Evolutionary conservation across 495 filamentous ascomycete genomes (phyloP), one percentile per base, ranked within the genome.

Genomic region (Thozetella sp.): DNA sequence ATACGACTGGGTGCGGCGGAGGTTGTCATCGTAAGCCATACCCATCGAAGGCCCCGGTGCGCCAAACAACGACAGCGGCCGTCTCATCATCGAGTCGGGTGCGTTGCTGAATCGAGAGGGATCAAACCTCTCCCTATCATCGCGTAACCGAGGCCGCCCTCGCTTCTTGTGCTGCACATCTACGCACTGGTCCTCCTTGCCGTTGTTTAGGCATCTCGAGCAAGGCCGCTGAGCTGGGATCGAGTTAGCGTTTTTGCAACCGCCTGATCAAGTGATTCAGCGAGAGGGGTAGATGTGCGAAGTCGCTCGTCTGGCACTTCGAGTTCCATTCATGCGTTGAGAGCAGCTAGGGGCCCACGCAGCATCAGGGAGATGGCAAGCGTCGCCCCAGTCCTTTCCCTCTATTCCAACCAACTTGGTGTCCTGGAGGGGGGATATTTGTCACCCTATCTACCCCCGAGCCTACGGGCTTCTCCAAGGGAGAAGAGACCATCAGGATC

Each of bases 101-200:
- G 67, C 72, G 60, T 68, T 75, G 53, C 72, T 73, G 63, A 76
- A 82, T 65, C 77, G 76, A 23, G 75, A 61, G 17, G 72, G 65
- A 53, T 87, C 83, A 59, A 80, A 86, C 61, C 83, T 66, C 62
- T 86, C 78, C 61, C 79, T 73, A 54, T 97, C 95, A 66, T 97
- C 93, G 69, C 94, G 90, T 67, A 99, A 80, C 54, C 95, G 89
- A 64, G 95, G 95, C 57, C 95, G 83, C 22, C 95, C 95, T 60
- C 95, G 83, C 71, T 97, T 98, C 76, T 97, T 99, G 75, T 98
- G 94, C 64, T 93, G 92, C 22, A 98, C 93, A 72, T 99, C 95
- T 54, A 93, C 81, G 64, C 94, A 98, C n/a, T 90, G 85, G 54
- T 93, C 89, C 83, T 97, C 75, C 62, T 88, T 88, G 55, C 84